Evolutionary conservation across 805 yeast genomes (phyloP), one percentile per base, ranked within the genome.

Genomic region (Kluyveromyces lactis): DNA sequence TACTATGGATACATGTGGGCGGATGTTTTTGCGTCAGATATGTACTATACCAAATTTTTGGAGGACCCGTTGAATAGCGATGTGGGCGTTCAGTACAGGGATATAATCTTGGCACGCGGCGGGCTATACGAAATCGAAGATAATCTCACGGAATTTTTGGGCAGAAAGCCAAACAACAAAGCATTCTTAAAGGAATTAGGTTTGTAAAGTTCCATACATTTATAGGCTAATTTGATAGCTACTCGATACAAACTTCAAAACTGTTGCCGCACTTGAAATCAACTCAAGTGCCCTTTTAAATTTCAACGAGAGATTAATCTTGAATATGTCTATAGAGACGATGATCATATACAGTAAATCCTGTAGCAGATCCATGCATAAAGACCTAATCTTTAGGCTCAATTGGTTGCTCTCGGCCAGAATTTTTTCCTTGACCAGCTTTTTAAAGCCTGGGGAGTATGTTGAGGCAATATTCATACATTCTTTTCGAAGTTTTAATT

Each of bases 1-100:
- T 86, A 86, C 62, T 86, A 86, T 51, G 95, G 95, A 2, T 86
- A 86, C 58, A 62, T 85, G 64, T 86, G 86, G 79, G 82, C 94
- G 2, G 79, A 79, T 52, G 95, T 84, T 12, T 86, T 79, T 66
- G 92, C 95, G 1, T 74, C 85, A 5, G 95, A 86, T 58, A 82
- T 86, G 55, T 86, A 73, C 64, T 77, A 82, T 58, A 63, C 84
- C 4, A 72, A 74, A 52, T 86, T 86, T 68, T 73, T 75, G 42
- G 51, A 63, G 1, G 75, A 81, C 56, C 92, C 94, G 32, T 69
- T 82, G 72, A 73, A 77, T 53, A 66, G 74, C 16, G 56, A 57
- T 13, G 68, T 63, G 37, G 95, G 95, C 37, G 60, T 73, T 21
- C 66, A 70, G 44, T 86, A 86, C 60, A 74, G 94, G 56, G 83